Conservation (phyloP, 2,329 filamentous ascomycete genomes). For the Teratosphaeria viscida region DNA sequence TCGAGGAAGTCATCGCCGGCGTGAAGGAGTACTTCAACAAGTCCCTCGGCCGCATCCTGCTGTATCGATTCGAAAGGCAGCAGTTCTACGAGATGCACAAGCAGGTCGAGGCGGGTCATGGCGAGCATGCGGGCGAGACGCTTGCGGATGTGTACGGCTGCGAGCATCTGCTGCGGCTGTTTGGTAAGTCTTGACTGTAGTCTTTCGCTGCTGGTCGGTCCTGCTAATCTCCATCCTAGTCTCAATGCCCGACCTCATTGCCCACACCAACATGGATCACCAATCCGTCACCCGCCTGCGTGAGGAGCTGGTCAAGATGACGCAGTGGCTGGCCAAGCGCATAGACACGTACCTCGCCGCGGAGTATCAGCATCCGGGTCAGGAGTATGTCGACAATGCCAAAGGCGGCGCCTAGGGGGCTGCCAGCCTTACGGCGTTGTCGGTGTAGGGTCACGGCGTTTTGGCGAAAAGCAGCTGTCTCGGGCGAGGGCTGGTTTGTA, state of each 20-base stretch:
- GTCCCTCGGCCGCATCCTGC: slow-evolving; percentile 71
- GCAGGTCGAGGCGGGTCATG: slow-evolving; percentile 50
- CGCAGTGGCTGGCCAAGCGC: slow-evolving; percentile 71
- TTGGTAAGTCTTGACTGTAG: slow-evolving; percentile 53
- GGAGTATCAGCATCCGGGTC: slow-evolving; percentile 62
- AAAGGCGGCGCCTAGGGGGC: slow-evolving; percentile 10
- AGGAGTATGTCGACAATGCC: slow-evolving; percentile 54
- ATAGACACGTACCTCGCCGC: slow-evolving; percentile 66
- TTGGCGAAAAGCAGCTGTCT: not conserved
- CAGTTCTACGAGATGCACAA: slow-evolving; percentile 75
- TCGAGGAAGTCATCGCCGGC: slow-evolving; percentile 80
- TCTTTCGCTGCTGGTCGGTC: not conserved
- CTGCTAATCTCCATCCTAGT: slow-evolving; percentile 43
- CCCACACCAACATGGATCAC: slow-evolving; percentile 95
- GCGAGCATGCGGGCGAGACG: slow-evolving; percentile 57
- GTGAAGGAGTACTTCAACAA: slow-evolving; percentile 92
- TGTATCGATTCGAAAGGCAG: slow-evolving; percentile 87
- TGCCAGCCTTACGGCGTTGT: not conserved
- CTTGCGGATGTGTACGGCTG: slow-evolving; percentile 80
- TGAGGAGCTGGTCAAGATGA: slow-evolving; percentile 80
- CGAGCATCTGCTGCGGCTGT: slow-evolving; percentile 79
- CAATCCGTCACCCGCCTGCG: slow-evolving; percentile 81
- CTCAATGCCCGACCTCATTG: slow-evolving; percentile 81
- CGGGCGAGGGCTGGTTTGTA: not conserved
- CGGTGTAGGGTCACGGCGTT: not conserved